Evolutionary conservation across 2,329 filamentous ascomycete genomes (phyloP).

Genomic region (Penicillium fuscoglaucum): DNA sequence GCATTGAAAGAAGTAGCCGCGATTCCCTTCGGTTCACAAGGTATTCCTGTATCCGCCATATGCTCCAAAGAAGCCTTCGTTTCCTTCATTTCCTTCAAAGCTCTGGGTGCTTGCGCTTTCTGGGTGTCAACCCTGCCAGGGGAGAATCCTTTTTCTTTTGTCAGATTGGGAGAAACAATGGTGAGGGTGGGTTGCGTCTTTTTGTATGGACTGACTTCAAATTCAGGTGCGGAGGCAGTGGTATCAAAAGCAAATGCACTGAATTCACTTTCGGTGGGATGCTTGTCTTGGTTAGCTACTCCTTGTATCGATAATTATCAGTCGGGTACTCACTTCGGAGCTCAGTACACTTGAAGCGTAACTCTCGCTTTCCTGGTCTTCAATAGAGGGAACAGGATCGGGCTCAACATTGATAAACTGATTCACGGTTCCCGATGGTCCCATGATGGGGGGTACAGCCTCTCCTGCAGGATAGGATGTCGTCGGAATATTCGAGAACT

Average conservation of each 20-base stretch:
- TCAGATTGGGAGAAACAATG: neutral
- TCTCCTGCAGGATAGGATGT: neutral
- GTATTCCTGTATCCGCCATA: neutral
- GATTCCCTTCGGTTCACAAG: neutral
- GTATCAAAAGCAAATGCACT: neutral
- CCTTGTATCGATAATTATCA: neutral
- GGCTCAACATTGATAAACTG: neutral
- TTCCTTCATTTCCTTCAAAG: neutral
- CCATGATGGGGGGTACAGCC: neutral
- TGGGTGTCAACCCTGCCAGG: neutral
- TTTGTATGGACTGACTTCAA: neutral
- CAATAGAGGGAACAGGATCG: neutral
- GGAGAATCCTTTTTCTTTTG: neutral
- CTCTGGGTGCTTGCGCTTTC: neutral
- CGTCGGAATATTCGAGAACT: neutral
- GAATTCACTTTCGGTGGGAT: neutral
- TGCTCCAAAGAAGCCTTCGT: neutral
- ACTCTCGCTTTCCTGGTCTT: neutral
- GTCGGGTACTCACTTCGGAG: neutral
- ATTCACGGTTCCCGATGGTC: neutral
- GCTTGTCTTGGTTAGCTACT: neutral
- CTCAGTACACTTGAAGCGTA: neutral
- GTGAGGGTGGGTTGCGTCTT: neutral
- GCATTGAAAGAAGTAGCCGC: neutral
- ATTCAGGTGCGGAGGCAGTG: neutral